Percentiles rank a stretch among this genome's conserved stretches.
These are phyloP conservation scores for Cyclotella sp. DNA, from an alignment of 108 stramenopile genomes.

Conservation along the genomic window DNA sequence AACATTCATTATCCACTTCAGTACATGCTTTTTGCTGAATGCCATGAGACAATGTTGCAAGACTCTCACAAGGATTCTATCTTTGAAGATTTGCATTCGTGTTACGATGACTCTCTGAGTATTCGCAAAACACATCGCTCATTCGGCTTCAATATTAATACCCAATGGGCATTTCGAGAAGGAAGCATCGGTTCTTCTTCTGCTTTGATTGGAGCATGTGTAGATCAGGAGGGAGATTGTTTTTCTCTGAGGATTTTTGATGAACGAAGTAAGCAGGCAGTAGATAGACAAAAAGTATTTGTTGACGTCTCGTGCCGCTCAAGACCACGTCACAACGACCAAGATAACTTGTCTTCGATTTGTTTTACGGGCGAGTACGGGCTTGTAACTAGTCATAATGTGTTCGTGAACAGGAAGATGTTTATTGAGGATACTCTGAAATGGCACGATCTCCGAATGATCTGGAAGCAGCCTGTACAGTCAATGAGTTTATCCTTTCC, in stretches of 20 bases:
- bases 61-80: neutral
- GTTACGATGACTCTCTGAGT: neutral
- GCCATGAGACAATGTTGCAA: constrained; percentile 13
- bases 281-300: constrained; percentile 3
- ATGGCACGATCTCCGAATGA: constrained; percentile 18
- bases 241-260: constrained; percentile 20
- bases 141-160: neutral
- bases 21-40: constrained; percentile 4
- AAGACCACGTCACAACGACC: neutral
- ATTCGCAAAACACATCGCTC: neutral
- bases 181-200: constrained; percentile 12
- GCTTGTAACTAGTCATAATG: neutral
- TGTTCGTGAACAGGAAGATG: neutral
- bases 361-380: constrained; percentile 15
- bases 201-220: constrained; percentile 18
- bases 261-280: constrained; percentile 7
- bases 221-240: constrained; percentile 17
- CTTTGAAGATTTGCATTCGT: constrained; percentile 1
- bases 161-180: constrained; percentile 14
- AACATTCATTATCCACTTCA: constrained; percentile 1
- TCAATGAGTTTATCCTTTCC: constrained; percentile 26
- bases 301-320: neutral
- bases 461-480: constrained; percentile 9
- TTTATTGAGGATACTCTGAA: constrained; percentile 6
- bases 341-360: neutral